Evolutionary conservation across 2,329 filamentous ascomycete species (phyloP).

Genomic region (Cryphonectria nitschkei): DNA sequence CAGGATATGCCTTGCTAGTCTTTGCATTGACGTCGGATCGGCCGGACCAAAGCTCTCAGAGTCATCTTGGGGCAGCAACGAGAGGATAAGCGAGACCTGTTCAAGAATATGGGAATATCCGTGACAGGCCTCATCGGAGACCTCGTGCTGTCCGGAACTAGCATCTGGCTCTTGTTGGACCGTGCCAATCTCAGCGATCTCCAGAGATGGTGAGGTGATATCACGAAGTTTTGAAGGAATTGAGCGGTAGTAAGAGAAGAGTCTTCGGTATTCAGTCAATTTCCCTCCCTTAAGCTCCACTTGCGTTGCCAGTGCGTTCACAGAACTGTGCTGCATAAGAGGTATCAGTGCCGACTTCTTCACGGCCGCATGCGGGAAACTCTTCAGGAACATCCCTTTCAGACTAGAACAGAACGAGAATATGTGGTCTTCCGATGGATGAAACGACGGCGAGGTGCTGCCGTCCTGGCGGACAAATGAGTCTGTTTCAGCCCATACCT

Average conservation of each 20-base stretch:
- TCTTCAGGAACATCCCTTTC: constrained; percentile 32
- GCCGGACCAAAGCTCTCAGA: not conserved
- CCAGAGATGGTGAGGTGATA: not conserved
- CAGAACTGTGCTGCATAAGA: constrained; percentile 14
- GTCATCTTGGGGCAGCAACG: constrained; percentile 19
- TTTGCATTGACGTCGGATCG: constrained; percentile 1
- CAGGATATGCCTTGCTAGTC: constrained; percentile 27
- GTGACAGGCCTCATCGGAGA: constrained; percentile 7
- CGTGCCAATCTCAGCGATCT: not conserved
- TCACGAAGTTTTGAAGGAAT: not conserved
- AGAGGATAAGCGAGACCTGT: constrained; percentile 26
- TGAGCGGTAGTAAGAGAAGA: not conserved
- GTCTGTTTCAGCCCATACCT: constrained; percentile 33
- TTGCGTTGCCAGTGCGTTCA: not conserved
- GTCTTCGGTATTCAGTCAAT: not conserved
- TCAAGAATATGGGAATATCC: constrained; percentile 1
- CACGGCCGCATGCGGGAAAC: constrained; percentile 23
- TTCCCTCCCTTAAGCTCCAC: constrained; percentile 12
- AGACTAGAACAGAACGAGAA: constrained; percentile 33
- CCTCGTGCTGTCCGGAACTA: not conserved
- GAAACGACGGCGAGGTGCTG: not conserved
- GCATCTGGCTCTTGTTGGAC: not conserved
- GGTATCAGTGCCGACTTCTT: constrained; percentile 21
- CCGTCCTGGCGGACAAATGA: not conserved
- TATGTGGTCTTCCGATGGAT: constrained; percentile 30